Conservation (phyloP, 495 filamentous ascomycete species). For the Xylaria curta region DNA sequence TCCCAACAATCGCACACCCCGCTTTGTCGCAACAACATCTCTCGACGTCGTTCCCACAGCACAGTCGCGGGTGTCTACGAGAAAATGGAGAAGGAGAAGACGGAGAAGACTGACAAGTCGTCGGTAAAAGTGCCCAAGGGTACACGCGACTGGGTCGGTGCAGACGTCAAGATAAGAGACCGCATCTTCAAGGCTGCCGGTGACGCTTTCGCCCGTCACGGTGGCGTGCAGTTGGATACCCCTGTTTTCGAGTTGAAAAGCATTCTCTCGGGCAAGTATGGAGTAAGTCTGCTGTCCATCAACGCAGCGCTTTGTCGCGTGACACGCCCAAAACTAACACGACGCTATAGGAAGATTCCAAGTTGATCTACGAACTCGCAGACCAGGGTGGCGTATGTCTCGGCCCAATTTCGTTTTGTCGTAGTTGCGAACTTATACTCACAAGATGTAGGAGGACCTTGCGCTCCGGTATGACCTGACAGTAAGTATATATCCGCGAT, state of each 20-base stretch:
- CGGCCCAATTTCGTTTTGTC: slow-evolving; percentile 33
- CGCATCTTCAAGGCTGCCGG: slow-evolving; percentile 84
- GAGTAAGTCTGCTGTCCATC: slow-evolving; percentile 47
- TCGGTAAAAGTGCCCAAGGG: slow-evolving; percentile 35
- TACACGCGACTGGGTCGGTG: slow-evolving; percentile 58
- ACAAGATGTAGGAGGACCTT: slow-evolving; percentile 28
- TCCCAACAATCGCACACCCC: slow-evolving; percentile 12
- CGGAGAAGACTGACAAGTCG: slow-evolving; percentile 26
- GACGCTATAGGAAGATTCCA: slow-evolving; percentile 70
- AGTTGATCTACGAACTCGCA: slow-evolving; percentile 87
- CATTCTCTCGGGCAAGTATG: slow-evolving; percentile 87
- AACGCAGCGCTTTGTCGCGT: neutral
- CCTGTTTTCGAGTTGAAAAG: slow-evolving; percentile 80
- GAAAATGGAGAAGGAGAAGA: slow-evolving; percentile 23
- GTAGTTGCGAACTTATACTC: neutral
- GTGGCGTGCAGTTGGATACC: slow-evolving; percentile 84
- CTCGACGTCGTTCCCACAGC: neutral
- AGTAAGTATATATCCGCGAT: slow-evolving; percentile 36
- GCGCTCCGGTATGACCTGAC: slow-evolving; percentile 86
- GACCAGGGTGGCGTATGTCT: slow-evolving; percentile 86
- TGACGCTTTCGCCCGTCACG: slow-evolving; percentile 85
- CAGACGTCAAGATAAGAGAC: slow-evolving; percentile 79
- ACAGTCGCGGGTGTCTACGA: neutral
- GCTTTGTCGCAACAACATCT: neutral
- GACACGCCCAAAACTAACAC: neutral